Evolutionary conservation across 495 filamentous ascomycete genomes (phyloP).

Genomic region (Hyaloscypha bicolor): DNA sequence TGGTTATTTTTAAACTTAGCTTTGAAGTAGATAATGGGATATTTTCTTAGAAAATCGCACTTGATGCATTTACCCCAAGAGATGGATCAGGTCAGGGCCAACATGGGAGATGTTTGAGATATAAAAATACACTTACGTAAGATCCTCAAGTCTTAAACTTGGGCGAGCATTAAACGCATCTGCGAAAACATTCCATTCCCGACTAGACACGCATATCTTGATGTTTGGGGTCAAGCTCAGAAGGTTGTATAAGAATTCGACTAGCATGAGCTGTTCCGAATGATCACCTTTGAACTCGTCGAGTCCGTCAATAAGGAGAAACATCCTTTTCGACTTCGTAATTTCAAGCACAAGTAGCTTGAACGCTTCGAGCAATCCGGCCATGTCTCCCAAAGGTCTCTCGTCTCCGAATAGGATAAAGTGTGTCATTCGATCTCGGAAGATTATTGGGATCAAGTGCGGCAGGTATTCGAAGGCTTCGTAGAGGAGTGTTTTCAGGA

Average conservation of each 20-base stretch:
- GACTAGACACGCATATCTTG: constrained; percentile 41
- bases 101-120: too few species aligned
- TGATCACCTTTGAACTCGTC: constrained; percentile 38
- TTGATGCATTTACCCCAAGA: too few species aligned
- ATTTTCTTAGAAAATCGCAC: too few species aligned
- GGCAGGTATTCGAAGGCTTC: constrained; percentile 35
- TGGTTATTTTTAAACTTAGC: too few species aligned
- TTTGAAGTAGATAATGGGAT: too few species aligned
- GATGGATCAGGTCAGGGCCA: too few species aligned
- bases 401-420: not conserved
- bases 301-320: constrained; percentile 38
- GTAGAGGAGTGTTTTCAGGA: constrained; percentile 44
- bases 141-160: constrained; percentile 2
- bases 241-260: constrained; percentile 21
- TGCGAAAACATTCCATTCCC: constrained; percentile 22
- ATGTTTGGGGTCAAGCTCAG: constrained; percentile 15
- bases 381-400: not conserved
- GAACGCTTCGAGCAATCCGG: not conserved
- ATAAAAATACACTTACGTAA: not conserved
- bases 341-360: not conserved
- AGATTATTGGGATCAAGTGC: not conserved
- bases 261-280: constrained; percentile 27
- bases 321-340: constrained; percentile 13
- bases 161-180: not conserved
- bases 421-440: not conserved